A percentile compares a stretch with the other conserved stretches of the same genome.
Conservation (phyloP, 2,329 filamentous ascomycete genomes). For the Claviceps africana region DNA sequence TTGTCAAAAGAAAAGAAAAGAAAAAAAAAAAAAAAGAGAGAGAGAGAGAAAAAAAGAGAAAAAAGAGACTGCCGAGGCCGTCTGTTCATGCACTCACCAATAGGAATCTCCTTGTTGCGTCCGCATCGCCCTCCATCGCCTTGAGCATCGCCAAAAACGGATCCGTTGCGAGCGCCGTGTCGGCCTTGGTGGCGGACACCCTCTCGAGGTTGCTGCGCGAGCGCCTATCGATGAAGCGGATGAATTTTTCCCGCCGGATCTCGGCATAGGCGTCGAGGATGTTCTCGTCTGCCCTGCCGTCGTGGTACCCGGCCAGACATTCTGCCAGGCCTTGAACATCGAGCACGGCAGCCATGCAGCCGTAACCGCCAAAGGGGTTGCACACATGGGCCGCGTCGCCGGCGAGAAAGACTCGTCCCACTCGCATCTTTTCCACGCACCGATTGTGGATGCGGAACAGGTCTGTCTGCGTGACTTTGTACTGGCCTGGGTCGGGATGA, state of each 20-base stretch:
- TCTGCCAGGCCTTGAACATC: constrained; percentile 35
- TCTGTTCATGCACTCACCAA: constrained; percentile 2
- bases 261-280: constrained; percentile 27
- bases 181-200: constrained; percentile 1
- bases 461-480: constrained; percentile 24
- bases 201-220: constrained; percentile 6
- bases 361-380: constrained; percentile 37
- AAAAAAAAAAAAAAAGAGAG: background rate
- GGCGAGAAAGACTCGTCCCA: constrained; percentile 32
- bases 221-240: constrained; percentile 5
- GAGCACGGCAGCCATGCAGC: constrained; percentile 32
- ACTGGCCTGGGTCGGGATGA: constrained; percentile 32
- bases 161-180: constrained; percentile 1
- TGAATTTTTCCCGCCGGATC: constrained; percentile 23
- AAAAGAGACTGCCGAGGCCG: background rate
- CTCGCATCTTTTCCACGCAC: constrained; percentile 31
- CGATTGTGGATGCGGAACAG: constrained; percentile 38
- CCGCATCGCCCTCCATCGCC: constrained; percentile 4
- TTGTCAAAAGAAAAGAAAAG: background rate
- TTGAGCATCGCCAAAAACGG: constrained; percentile 6
- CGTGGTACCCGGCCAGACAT: constrained; percentile 27
- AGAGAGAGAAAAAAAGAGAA: background rate
- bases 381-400: constrained; percentile 40
- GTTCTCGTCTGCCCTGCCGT: constrained; percentile 20
- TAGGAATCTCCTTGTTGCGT: constrained; percentile 5